Conservation (phyloP, 2,329 filamentous ascomycete species). For the Aspergillus hortae region DNA sequence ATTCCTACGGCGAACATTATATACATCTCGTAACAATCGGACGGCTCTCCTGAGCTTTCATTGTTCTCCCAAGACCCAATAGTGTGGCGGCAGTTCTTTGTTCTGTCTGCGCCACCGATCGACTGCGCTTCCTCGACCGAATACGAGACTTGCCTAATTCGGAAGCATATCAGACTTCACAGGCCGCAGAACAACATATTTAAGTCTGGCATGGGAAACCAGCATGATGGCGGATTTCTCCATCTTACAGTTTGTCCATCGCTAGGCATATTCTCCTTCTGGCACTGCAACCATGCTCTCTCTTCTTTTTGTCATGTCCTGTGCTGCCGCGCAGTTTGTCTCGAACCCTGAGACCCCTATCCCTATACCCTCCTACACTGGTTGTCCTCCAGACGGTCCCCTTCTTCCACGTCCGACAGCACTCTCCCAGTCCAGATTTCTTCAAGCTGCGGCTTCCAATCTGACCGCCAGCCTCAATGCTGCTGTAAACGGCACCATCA, state of each 20-base stretch:
- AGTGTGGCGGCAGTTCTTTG: not conserved
- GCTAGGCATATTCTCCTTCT: too few species aligned
- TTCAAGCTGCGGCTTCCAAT: slow-evolving; percentile 26
- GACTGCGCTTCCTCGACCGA: not conserved
- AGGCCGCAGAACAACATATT: too few species aligned
- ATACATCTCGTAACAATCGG: too few species aligned
- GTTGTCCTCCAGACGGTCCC: slow-evolving; percentile 20
- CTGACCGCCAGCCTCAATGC: slow-evolving; percentile 27
- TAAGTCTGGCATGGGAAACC: not conserved
- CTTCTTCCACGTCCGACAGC: slow-evolving; percentile 31
- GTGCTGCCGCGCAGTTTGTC: slow-evolving; percentile 6
- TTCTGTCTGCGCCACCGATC: not conserved
- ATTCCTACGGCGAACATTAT: too few species aligned
- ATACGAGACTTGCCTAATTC: slow-evolving; percentile 5
- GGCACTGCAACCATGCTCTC: not conserved
- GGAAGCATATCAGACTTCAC: not conserved
- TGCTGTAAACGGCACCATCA: slow-evolving; percentile 30
- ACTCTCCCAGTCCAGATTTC: slow-evolving; percentile 21
- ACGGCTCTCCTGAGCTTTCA: not conserved
- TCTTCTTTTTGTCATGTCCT: not conserved
- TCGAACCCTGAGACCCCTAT: slow-evolving; percentile 5
- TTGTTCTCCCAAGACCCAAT: not conserved
- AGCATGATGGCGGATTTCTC: not conserved
- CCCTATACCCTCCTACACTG: slow-evolving; percentile 9
- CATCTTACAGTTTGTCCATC: not conserved